Evolutionary conservation across 441 rosid genomes (phyloP).

Genomic region (Capsella rubella): DNA sequence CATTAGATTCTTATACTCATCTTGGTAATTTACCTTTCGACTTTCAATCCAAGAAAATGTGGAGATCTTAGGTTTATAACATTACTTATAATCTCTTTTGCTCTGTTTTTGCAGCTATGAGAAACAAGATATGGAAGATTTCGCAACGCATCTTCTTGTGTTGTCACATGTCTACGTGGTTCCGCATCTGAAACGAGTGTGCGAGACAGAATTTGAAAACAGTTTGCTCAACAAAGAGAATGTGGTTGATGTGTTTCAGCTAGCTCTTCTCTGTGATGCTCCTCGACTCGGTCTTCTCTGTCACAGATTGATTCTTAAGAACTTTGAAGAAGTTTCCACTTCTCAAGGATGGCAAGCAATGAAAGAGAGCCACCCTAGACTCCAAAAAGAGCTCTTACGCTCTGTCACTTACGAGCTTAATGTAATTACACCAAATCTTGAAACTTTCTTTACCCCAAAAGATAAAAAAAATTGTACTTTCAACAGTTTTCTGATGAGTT

Average conservation of each 20-base stretch:
- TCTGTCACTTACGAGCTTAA: conserved; percentile 59
- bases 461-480: background rate
- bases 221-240: conserved; percentile 67
- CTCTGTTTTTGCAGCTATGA: conserved; percentile 62
- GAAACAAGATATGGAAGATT: conserved; percentile 74
- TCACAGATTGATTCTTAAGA: conserved; percentile 67
- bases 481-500: conserved; percentile 11
- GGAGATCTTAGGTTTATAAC: background rate
- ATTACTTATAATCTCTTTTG: conserved; percentile 6
- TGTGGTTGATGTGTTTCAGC: conserved; percentile 78
- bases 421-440: conserved; percentile 46
- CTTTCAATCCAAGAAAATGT: background rate
- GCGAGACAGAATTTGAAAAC: conserved; percentile 63
- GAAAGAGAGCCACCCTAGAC: conserved; percentile 79
- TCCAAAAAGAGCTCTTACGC: conserved; percentile 65
- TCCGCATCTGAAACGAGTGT: conserved; percentile 66
- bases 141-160: conserved; percentile 66
- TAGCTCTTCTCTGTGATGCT: conserved; percentile 82
- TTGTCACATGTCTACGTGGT: conserved; percentile 78
- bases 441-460: background rate
- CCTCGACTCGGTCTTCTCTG: conserved; percentile 74
- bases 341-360: conserved; percentile 82
- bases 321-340: conserved; percentile 56
- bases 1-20: conserved; percentile 81
- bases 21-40: conserved; percentile 53